Evolutionary conservation across 352 stramenopile species (phyloP).

Genomic region (Pythium rhizo-oryzae): DNA sequence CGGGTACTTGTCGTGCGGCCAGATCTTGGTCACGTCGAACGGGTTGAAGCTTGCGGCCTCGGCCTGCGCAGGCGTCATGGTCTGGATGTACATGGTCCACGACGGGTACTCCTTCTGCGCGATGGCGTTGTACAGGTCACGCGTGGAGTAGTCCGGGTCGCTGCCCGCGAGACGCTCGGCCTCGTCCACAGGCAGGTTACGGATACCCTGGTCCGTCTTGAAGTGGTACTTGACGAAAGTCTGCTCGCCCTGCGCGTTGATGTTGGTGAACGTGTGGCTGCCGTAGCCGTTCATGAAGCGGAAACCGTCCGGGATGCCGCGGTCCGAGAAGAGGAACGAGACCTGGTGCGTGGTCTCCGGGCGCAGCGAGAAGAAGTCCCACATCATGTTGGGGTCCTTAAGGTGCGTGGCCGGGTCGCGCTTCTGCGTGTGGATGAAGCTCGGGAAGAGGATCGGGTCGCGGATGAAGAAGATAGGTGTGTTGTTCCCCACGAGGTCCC

Average conservation of each 20-base stretch:
- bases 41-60: slow-evolving; percentile 61
- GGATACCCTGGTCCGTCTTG: slow-evolving; percentile 85
- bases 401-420: slow-evolving; percentile 80
- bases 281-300: slow-evolving; percentile 91
- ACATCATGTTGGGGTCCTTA: slow-evolving; percentile 83
- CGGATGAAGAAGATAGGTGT: slow-evolving; percentile 92
- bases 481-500: slow-evolving; percentile 90
- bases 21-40: slow-evolving; percentile 93
- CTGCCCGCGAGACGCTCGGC: slow-evolving; percentile 51
- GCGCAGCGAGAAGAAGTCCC: slow-evolving; percentile 86
- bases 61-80: slow-evolving; percentile 82
- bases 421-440: slow-evolving; percentile 92
- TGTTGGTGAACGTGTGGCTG: slow-evolving; percentile 88
- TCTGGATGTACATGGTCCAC: slow-evolving; percentile 89
- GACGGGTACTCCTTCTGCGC: slow-evolving; percentile 57
- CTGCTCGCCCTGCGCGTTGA: slow-evolving; percentile 62
- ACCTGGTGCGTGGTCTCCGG: slow-evolving; percentile 85
- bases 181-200: slow-evolving; percentile 75
- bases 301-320: slow-evolving; percentile 80
- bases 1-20: slow-evolving; percentile 81
- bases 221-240: slow-evolving; percentile 93
- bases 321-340: slow-evolving; percentile 85
- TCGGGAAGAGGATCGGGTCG: slow-evolving; percentile 90
- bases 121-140: slow-evolving; percentile 89
- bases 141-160: slow-evolving; percentile 85